Conservation (phyloP, 352 stramenopile genomes). For the Phytophthora hibernalis region DNA sequence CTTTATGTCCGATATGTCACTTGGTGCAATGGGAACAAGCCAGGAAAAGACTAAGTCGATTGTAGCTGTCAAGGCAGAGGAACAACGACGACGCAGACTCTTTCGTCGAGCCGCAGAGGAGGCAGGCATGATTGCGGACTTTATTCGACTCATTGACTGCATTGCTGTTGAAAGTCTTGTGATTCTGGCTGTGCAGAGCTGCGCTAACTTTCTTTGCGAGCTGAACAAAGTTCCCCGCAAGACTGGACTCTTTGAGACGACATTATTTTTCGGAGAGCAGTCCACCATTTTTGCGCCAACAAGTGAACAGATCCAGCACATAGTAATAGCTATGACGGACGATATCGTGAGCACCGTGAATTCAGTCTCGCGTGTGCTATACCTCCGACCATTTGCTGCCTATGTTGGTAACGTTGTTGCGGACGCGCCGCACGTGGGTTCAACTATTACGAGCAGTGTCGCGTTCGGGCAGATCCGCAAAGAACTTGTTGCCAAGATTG, state of each 20-base stretch:
- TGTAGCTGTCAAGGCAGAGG: slow-evolving; percentile 92
- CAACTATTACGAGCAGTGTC: slow-evolving; percentile 73
- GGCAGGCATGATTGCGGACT: slow-evolving; percentile 90
- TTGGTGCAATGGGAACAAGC: slow-evolving; percentile 32
- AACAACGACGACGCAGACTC: slow-evolving; percentile 80
- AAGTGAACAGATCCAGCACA: slow-evolving; percentile 89
- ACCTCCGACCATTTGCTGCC: slow-evolving; percentile 85
- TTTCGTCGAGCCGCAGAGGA: slow-evolving; percentile 90
- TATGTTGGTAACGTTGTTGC: slow-evolving; percentile 73
- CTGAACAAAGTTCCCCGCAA: slow-evolving; percentile 89
- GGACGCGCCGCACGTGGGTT: slow-evolving; percentile 78
- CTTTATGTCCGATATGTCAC: slow-evolving; percentile 55
- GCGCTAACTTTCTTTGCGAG: slow-evolving; percentile 87
- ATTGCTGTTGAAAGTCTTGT: slow-evolving; percentile 93
- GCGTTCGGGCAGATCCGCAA: slow-evolving; percentile 81
- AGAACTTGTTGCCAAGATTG: slow-evolving; percentile 87
- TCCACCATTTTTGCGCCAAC: slow-evolving; percentile 88
- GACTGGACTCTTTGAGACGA: slow-evolving; percentile 95
- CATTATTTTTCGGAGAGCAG: slow-evolving; percentile 89
- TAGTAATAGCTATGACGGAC: slow-evolving; percentile 89
- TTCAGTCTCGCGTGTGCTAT: slow-evolving; percentile 90
- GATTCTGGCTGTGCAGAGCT: slow-evolving; percentile 83
- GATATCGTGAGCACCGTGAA: slow-evolving; percentile 91
- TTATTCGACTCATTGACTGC: slow-evolving; percentile 95
- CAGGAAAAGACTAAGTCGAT: slow-evolving; percentile 94